These are phyloP conservation scores for Chytriomyces confervae DNA, from an alignment of 192 early-diverging fungal genomes.

Conservation along the genomic window DNA sequence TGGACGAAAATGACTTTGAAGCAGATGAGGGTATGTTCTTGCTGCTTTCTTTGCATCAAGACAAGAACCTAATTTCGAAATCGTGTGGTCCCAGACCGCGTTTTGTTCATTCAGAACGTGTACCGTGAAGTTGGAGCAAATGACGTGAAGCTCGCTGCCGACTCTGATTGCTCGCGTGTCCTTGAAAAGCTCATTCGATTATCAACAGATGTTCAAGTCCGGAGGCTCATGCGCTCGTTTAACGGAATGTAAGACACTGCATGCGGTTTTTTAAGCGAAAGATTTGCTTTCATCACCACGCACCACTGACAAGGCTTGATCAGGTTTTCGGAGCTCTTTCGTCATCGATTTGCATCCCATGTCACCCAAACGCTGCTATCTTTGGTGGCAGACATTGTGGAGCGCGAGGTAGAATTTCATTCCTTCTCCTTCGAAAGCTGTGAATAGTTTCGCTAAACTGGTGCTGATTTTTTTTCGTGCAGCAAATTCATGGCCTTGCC, in stretches of 20 bases:
- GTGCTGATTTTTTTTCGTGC: not conserved
- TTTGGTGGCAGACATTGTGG: slow-evolving; percentile 73
- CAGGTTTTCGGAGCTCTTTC: slow-evolving; percentile 68
- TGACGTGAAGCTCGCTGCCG: slow-evolving; percentile 75
- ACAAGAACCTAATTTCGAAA: not conserved
- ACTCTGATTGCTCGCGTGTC: slow-evolving; percentile 76
- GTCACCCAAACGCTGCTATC: slow-evolving; percentile 83
- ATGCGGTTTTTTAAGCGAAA: no score
- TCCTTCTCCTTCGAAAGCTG: not conserved
- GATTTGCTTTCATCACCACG: no score
- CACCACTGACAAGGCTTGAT: no score
- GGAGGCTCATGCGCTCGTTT: slow-evolving; percentile 68
- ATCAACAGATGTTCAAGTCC: slow-evolving; percentile 76
- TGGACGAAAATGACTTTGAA: slow-evolving; percentile 46
- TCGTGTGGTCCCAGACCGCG: slow-evolving; percentile 22
- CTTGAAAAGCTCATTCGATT: slow-evolving; percentile 79
- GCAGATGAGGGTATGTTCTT: slow-evolving; percentile 35
- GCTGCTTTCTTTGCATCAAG: not conserved
- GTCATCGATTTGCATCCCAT: slow-evolving; percentile 87
- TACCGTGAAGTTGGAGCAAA: slow-evolving; percentile 77
- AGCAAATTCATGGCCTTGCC: slow-evolving; percentile 22
- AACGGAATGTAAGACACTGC: slow-evolving; percentile 38
- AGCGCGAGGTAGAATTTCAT: slow-evolving; percentile 66
- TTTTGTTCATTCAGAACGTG: slow-evolving; percentile 77
- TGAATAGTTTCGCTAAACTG: not conserved